Evolutionary conservation across 192 early-diverging fungal species (phyloP).

Genomic region (Lobosporangium transversale): DNA sequence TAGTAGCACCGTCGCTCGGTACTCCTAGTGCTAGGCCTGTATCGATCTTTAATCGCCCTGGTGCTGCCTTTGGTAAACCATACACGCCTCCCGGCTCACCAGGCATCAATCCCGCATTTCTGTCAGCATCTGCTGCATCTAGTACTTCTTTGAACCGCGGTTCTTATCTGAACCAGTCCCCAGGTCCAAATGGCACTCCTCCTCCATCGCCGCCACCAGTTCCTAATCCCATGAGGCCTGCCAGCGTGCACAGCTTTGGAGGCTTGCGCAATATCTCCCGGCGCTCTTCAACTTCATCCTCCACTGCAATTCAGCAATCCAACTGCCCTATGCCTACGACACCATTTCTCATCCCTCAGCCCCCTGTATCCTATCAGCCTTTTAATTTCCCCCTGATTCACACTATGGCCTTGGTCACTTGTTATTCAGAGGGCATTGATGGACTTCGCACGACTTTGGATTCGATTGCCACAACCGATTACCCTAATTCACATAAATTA

Average conservation of each 20-base stretch:
- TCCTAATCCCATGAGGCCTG: slow-evolving; percentile 35
- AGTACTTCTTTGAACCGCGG: slow-evolving; percentile 30
- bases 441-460: slow-evolving; percentile 80
- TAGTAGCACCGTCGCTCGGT: slow-evolving; percentile 18
- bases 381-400: slow-evolving; percentile 65
- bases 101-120: slow-evolving; percentile 38
- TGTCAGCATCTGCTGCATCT: slow-evolving; percentile 29
- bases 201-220: slow-evolving; percentile 49
- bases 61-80: slow-evolving; percentile 30
- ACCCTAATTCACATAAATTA: slow-evolving; percentile 81
- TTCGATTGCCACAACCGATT: slow-evolving; percentile 81
- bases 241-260: slow-evolving; percentile 35
- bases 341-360: slow-evolving; percentile 50
- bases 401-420: slow-evolving; percentile 79
- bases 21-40: slow-evolving; percentile 22
- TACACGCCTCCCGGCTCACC: slow-evolving; percentile 46
- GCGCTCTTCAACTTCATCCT: slow-evolving; percentile 50
- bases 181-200: slow-evolving; percentile 38
- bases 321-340: slow-evolving; percentile 51
- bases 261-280: slow-evolving; percentile 44
- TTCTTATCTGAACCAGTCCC: slow-evolving; percentile 36
- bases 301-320: slow-evolving; percentile 31
- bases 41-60: slow-evolving; percentile 38
- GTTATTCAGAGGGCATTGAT: slow-evolving; percentile 81
- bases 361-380: slow-evolving; percentile 56